Evolutionary conservation across 2,329 filamentous ascomycete species (phyloP).

Genomic region (Pseudogymnoascus sp.): DNA sequence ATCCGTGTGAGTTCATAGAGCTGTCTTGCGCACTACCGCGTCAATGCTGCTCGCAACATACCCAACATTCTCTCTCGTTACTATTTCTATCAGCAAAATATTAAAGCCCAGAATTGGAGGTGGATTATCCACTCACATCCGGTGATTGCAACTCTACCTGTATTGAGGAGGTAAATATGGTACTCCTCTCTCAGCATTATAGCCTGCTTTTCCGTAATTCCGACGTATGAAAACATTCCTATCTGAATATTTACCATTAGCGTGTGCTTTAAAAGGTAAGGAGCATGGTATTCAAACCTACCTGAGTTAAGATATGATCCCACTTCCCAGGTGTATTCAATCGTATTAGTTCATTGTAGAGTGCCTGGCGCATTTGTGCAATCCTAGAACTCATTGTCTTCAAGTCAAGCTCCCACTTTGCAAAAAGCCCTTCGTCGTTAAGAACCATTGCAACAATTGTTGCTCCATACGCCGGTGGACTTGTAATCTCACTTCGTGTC

Average conservation of each 20-base stretch:
- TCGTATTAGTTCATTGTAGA: slow-evolving; percentile 28
- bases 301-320: slow-evolving; percentile 30
- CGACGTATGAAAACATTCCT: not conserved
- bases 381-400: slow-evolving; percentile 31
- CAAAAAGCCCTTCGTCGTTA: slow-evolving; percentile 19
- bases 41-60: not conserved
- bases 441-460: slow-evolving; percentile 30
- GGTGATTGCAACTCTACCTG: not conserved
- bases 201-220: not conserved
- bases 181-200: not conserved
- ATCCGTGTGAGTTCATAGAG: not conserved
- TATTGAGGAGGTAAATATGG: not conserved
- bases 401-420: slow-evolving; percentile 30
- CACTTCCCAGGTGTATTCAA: slow-evolving; percentile 30
- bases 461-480: slow-evolving; percentile 30
- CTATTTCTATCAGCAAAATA: not conserved
- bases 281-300: not conserved
- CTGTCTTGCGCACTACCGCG: not conserved
- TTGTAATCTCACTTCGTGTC: slow-evolving; percentile 23
- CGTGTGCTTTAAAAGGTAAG: not conserved
- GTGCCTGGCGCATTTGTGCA: slow-evolving; percentile 26
- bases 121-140: not conserved
- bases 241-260: not conserved
- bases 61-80: not conserved
- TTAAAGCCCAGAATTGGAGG: not conserved